Evolutionary conservation across 208 protist species (phyloP), one percentile per base, ranked within the genome.

Genomic region (Trypanosoma caninum): DNA sequence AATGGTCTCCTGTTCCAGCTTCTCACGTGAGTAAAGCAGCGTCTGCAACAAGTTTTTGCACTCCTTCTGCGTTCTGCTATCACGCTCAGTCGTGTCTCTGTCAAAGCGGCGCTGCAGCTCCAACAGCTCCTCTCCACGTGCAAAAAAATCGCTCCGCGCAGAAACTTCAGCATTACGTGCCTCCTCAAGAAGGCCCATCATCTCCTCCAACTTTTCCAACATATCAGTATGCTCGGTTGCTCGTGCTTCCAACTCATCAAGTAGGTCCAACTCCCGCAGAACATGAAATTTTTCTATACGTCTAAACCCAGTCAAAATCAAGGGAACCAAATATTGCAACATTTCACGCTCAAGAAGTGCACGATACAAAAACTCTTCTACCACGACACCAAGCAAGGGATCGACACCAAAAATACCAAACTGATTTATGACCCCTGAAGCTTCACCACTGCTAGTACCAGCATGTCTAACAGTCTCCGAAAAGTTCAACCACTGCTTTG

Each of bases 171-270:
- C 55, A 34, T 69, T 54, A 10, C 66, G 66, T 8, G 66, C 66
- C 42, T 65, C 59, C 23, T 72, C 40, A 0, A 72, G 38, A 10
- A 72, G 38, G 3, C 18, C 50, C 14, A 72, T 51, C 58, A 72
- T 60, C 34, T 72, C 66, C 54, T 72, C 66, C 51, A 65, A 42
- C 20, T 72, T 72, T 18, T 66, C 66, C 35, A 72, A 42, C 59
- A 66, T 58, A 35, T 69, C 64, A 3, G 64, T 69, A 25, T 61
- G 46, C 27, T 69, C 64, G 0, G 38, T 41, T n/a, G 64, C 64
- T 1, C 55, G 64, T 14, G 48, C 55, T 20, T 69, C 64, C 51
- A 69, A 34, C 27, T 69, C 64, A 6, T 63, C 54, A 0, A 69
- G 46, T 6, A 69, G 22, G 14, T 57, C 64, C 16, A 0, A 16